Evolutionary conservation across 2,329 filamentous ascomycete species (phyloP), one percentile per base, ranked within the genome.

Genomic region (Stylonectria norvegica): DNA sequence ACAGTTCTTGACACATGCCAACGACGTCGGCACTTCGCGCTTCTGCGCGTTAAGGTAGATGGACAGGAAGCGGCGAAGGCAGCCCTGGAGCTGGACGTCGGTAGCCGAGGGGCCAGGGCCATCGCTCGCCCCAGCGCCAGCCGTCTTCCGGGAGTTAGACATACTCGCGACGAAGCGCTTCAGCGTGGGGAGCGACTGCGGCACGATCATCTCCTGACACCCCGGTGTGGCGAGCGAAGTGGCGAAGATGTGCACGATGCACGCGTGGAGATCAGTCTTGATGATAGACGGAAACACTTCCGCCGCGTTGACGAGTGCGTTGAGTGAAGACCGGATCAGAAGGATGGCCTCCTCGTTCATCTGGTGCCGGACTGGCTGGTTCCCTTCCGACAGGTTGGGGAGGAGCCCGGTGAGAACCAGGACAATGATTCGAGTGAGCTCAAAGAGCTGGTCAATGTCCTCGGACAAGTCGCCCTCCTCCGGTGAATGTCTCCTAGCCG

Each of bases 391-490:
- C 4, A 94, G 71, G 45, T 91, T 94, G 4, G 94, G 93, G 16
- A 98, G 72, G 27, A 96, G 71, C 1, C 90, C 89, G 1, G 89
- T 86, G 19, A 98, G 74, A 2, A 97, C 91, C 7, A 98, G 73
- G 12, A 97, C 91, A 48, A 97, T 96, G 60, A 96, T 95, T 49
- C 93, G 81, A 0, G 93, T 98, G 33, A 98, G 74, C 65, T 98
- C 93, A 57, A 98, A 98, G 1, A 98, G 76, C 65, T 98, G 93
- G 59, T 98, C 93, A 48, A 98, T 95, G 59, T 98, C 93, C 58
- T 98, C 93, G 0, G 89, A 95, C 9, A 98, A 71, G 61, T 93
- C 85, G 12, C 83, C 83, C 37, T 89, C 86, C 27, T 84, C 80
- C 15, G 60, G 49, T 5, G 53, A 48, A 20, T 65, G 61, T 22